Evolutionary conservation across 2,329 filamentous ascomycete genomes (phyloP), one percentile per base, ranked within the genome.

Genomic region (Fonsecaea erecta): DNA sequence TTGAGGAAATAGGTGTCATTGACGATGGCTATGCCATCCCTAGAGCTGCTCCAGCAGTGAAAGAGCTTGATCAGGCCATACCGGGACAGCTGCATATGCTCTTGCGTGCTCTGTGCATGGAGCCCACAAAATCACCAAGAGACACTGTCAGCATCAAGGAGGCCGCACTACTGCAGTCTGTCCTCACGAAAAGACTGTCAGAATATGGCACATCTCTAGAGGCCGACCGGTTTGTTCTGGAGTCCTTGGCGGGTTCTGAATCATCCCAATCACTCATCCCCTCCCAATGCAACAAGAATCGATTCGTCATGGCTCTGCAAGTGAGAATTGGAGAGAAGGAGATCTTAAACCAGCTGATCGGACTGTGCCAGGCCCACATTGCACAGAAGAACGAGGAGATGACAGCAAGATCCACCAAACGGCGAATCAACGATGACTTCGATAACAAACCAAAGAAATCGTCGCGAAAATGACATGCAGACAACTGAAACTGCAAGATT

Each of bases 261-360:
- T 54, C 57, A 43, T 34, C 60, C 30, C 52, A 60, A 62, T 32
- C 43, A 66, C 69, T 71, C 69, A 65, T 75, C 71, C 60, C 71
- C 64, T 12, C 65, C 69, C 73, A 75, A 63, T 70, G 75, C 74
- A 67, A 72, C 67, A 28, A 51, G 74, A 73, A 73, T 26, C 77
- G 79, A 34, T 72, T 75, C 14, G 79, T 77, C 51, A 90, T 90
- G 87, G 90, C 90, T 0, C 73, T 88, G 24, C 79, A 85, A 57
- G 89, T 93, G 37, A 84, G 91, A 65, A 77, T 88, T 2, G 91
- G 90, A 14, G 91, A 94, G 77, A 92, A 92, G 75, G 82, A 83
- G 70, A 80, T 93, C 5, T 74, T 93, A 26, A 77, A 81, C 62
- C 82, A 86, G 72, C 81, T 87, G 1, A 80, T 84, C 64, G 70